phyloP scores from a whole-genome alignment of 2,329 filamentous ascomycete genomes.

The Aspergillus spinulosporus region DNA sequence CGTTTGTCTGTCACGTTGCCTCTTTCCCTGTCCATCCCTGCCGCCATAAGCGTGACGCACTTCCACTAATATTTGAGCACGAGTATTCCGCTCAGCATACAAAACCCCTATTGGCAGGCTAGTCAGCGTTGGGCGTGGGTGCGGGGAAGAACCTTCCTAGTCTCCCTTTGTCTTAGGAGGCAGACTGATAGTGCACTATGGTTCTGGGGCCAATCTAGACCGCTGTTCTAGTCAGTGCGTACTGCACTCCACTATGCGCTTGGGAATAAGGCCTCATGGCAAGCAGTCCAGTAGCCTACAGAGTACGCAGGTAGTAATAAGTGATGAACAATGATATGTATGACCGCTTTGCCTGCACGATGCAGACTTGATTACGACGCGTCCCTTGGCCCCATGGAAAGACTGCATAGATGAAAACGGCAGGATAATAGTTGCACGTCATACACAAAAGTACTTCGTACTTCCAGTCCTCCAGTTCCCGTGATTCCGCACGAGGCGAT shows the following conservation, averaged over 20 bases:
- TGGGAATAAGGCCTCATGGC: not conserved
- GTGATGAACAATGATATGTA: conserved; percentile 5
- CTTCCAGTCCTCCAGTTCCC: not conserved
- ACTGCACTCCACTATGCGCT: not conserved
- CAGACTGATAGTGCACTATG: not conserved
- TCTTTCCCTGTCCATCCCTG: conserved; percentile 2
- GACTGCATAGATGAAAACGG: not conserved
- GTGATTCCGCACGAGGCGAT: not conserved
- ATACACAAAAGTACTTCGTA: not conserved
- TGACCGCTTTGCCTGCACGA: conserved; percentile 8
- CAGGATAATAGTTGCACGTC: not conserved
- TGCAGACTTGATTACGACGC: not conserved
- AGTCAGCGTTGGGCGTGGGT: not conserved
- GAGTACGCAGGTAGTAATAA: not conserved
- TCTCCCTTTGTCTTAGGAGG: not conserved
- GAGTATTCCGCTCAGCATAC: not conserved
- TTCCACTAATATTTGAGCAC: not conserved
- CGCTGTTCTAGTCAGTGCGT: not conserved
- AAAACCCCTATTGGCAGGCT: not conserved
- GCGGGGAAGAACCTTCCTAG: conserved; percentile 3
- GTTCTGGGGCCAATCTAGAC: conserved; percentile 4
- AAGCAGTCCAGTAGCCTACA: not conserved
- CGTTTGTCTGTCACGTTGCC: not conserved
- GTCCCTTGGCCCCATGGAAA: not conserved
- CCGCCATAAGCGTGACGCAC: conserved; percentile 3